phyloP scores from a whole-genome alignment of 345 rosid species.

The Hirschfeldia incana region DNA sequence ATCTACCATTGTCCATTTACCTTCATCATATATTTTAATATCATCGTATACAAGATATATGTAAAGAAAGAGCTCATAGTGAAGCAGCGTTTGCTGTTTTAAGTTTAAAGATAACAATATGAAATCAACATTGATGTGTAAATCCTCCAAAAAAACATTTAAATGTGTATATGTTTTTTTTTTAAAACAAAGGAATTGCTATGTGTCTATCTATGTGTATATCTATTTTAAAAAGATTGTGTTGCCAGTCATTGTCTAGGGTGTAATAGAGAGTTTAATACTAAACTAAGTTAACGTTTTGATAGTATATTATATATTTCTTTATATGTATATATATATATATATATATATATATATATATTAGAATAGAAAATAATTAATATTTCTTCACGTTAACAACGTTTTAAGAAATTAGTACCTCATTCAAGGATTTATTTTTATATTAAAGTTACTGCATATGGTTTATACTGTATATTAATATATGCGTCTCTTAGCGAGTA shows the following conservation, averaged over 20 bases:
- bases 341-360: neutral
- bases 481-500: constrained; percentile 11
- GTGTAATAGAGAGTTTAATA: neutral
- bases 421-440: neutral
- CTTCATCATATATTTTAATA: too few species aligned
- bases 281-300: neutral
- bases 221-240: neutral
- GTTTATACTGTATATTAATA: neutral
- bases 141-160: neutral
- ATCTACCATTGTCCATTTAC: constrained; percentile 6
- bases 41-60: neutral
- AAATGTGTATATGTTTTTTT: too few species aligned
- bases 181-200: too few species aligned
- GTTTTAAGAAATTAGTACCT: neutral
- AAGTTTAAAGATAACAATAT: neutral
- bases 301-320: neutral
- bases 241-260: neutral
- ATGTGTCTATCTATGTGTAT: neutral
- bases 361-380: neutral
- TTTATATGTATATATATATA: neutral
- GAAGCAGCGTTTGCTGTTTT: neutral
- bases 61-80: neutral
- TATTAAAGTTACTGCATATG: neutral
- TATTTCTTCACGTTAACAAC: neutral
- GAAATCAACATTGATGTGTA: neutral